phyloP scores from a whole-genome alignment of 23 red algal species.

The Cyanidiococcus yangmingshanensis region DNA sequence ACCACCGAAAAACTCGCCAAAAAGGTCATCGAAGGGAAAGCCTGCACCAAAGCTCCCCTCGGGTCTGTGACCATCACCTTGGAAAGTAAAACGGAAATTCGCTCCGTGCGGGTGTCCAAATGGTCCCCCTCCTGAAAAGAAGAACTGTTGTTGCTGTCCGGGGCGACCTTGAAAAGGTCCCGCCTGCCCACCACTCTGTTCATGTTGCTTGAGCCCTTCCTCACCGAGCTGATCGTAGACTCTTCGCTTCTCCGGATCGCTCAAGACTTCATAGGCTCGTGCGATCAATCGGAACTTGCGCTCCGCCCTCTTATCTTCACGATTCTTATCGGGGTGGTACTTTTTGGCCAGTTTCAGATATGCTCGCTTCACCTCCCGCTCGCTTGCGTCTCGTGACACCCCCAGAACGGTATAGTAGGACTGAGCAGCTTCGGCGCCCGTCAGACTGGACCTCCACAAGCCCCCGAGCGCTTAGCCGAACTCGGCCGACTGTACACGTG shows the following conservation, averaged over 20 bases:
- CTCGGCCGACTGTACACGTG: background rate
- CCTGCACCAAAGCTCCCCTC: background rate
- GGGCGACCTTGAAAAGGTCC: background rate
- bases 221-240: slow-evolving; percentile 83
- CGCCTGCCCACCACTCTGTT: slow-evolving; percentile 24
- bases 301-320: slow-evolving; percentile 53
- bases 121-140: background rate
- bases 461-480: too few species aligned
- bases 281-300: slow-evolving; percentile 62
- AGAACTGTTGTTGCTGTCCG: background rate
- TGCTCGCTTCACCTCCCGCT: slow-evolving; percentile 56
- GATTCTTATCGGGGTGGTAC: slow-evolving; percentile 91
- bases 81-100: background rate
- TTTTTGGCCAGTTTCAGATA: slow-evolving; percentile 57
- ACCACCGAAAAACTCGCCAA: slow-evolving; percentile 56
- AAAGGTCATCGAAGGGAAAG: slow-evolving; percentile 57
- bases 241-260: slow-evolving; percentile 66
- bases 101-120: background rate
- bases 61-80: background rate
- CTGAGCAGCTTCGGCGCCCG: background rate
- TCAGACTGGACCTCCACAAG: too few species aligned
- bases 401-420: slow-evolving; percentile 77
- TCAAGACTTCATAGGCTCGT: slow-evolving; percentile 62
- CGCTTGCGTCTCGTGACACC: slow-evolving; percentile 43
- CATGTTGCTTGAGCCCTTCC: slow-evolving; percentile 57